phyloP scores from a whole-genome alignment of 495 filamentous ascomycete species.

The Podospora appendiculata region DNA sequence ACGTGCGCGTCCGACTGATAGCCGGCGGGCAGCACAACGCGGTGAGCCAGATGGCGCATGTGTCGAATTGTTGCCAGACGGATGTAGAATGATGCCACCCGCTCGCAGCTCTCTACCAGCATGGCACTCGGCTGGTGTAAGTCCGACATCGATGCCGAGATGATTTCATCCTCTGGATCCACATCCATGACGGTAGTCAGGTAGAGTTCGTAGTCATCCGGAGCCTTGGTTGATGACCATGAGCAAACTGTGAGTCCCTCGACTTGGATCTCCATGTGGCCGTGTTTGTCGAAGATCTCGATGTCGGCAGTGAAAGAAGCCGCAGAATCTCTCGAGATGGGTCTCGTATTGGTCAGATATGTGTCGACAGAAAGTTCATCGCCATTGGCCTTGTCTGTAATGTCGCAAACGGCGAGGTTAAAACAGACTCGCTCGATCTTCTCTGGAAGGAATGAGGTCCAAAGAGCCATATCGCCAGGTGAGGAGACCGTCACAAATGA shows the following conservation, averaged over 20 bases:
- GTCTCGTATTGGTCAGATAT: slow-evolving; percentile 17
- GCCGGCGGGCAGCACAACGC: not conserved
- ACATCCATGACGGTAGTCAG: slow-evolving; percentile 30
- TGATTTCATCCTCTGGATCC: slow-evolving; percentile 34
- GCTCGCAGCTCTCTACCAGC: slow-evolving; percentile 28
- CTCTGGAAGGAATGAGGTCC: slow-evolving; percentile 37
- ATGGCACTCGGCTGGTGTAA: slow-evolving; percentile 2
- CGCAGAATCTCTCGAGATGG: slow-evolving; percentile 13
- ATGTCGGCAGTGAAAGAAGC: slow-evolving; percentile 30
- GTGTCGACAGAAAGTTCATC: slow-evolving; percentile 28
- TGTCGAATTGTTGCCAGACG: not conserved
- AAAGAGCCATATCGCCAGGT: slow-evolving; percentile 37
- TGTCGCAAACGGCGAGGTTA: slow-evolving; percentile 28
- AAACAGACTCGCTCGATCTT: slow-evolving; percentile 27
- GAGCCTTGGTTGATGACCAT: slow-evolving; percentile 25
- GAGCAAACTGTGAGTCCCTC: slow-evolving; percentile 32
- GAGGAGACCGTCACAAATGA: slow-evolving; percentile 35
- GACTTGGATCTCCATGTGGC: slow-evolving; percentile 31
- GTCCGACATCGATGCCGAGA: not conserved
- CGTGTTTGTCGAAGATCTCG: slow-evolving; percentile 24
- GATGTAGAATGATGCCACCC: slow-evolving; percentile 28
- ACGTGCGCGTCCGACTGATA: not conserved
- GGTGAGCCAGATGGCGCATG: not conserved
- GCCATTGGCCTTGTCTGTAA: not conserved
- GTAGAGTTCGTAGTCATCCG: slow-evolving; percentile 37